phyloP scores from a whole-genome alignment of 1,284 basidiomycete species.

The Chalciporus piperatoides region DNA sequence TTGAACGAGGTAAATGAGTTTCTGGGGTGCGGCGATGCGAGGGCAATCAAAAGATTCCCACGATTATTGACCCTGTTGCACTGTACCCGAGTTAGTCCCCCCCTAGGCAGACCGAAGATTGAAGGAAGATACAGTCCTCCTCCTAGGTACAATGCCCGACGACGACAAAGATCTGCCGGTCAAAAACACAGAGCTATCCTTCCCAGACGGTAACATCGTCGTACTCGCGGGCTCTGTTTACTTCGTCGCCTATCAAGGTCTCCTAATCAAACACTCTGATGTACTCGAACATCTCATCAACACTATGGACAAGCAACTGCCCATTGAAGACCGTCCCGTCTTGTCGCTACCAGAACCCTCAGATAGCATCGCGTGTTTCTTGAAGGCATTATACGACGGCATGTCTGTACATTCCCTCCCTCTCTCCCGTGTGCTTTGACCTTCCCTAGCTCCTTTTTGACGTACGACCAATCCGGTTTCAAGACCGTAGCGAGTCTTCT shows the following conservation, averaged over 20 bases:
- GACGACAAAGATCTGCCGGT: conserved; percentile 23
- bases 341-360: conserved; percentile 51
- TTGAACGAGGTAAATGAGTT: conserved; percentile 7
- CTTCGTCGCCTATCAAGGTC: conserved; percentile 65
- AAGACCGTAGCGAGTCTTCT: conserved; percentile 50
- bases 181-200: conserved; percentile 55
- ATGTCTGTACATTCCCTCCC: conserved; percentile 37
- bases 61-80: too few relatives aligned
- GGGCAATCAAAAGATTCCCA: conserved; percentile 21
- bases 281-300: conserved; percentile 41
- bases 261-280: conserved; percentile 57
- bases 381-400: conserved; percentile 62
- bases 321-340: conserved; percentile 52
- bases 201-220: conserved; percentile 64
- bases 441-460: conserved; percentile 36
- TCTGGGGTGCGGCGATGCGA: conserved; percentile 15
- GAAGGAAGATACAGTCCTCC: too few relatives aligned
- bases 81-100: too few relatives aligned
- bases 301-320: conserved; percentile 25
- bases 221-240: conserved; percentile 52
- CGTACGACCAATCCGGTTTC: conserved; percentile 48
- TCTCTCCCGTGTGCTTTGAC: conserved; percentile 8
- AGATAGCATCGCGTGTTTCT: conserved; percentile 50
- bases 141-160: conserved; percentile 9
- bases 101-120: too few relatives aligned